Evolutionary conservation across 2,329 filamentous ascomycete genomes (phyloP).

Genomic region (Curvularia hawaiiensis): DNA sequence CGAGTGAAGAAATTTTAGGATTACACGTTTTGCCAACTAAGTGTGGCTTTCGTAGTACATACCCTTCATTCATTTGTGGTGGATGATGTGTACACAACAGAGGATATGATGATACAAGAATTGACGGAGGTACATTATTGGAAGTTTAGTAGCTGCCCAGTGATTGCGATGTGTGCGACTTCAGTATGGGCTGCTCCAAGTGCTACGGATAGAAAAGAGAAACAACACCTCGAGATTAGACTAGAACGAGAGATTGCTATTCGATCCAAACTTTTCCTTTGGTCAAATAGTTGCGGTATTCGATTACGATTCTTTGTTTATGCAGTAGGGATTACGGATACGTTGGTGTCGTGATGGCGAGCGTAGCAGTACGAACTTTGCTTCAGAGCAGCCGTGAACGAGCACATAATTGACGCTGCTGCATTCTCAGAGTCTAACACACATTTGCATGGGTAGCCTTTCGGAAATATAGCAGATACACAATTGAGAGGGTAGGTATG

Average conservation of each 20-base stretch:
- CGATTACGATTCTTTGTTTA: no score
- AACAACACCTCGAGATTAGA: neutral
- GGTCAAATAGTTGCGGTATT: neutral
- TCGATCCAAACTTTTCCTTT: neutral
- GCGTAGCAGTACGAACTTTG: neutral
- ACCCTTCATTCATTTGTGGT: neutral
- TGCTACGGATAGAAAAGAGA: neutral
- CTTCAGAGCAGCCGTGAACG: neutral
- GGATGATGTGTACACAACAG: neutral
- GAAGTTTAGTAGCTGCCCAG: neutral
- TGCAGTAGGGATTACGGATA: neutral
- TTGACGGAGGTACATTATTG: neutral
- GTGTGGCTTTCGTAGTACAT: neutral
- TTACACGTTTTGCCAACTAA: neutral
- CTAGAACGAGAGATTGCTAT: neutral
- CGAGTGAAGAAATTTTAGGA: neutral
- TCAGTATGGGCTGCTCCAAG: neutral
- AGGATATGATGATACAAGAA: neutral
- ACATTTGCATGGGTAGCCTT: no score
- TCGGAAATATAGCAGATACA: no score
- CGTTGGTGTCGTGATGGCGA: neutral
- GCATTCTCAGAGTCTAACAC: neutral
- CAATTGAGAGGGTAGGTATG: neutral
- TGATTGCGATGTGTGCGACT: neutral
- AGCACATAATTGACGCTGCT: neutral